Evolutionary conservation across 202 grass and related monocot genomes (phyloP), one percentile per base, ranked within the genome.

Genomic region (Carex arenaria): DNA sequence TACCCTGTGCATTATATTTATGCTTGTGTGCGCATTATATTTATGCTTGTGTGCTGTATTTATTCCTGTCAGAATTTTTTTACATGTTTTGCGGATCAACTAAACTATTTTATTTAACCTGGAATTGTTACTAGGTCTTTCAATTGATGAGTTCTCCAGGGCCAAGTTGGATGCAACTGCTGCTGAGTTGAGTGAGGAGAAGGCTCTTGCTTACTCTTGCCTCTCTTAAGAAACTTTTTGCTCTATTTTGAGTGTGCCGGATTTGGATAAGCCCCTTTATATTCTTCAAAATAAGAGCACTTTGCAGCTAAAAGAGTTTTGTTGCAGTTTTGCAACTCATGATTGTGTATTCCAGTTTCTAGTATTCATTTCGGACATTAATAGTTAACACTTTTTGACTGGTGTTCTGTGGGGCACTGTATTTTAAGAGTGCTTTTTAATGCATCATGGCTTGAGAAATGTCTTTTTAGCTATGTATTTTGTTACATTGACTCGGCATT

Each of bases 141-240:
- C 93, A 0, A 92, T 99, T 0, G 91, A 99, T 8, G 93, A 96
- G 85, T 91, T 93, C 81, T 99, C 96, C 10, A 95, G 96, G 84
- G 91, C 90, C 85, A 99, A 99, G 86, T 53, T 99, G 93, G 96
- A 99, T 0, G 91, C 89, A 0, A 99, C 96, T 3, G 96, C 96
- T 67, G 83, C 87, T 60, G 96, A 99, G 79, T 88, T 99, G 47
- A 66, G 85, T 0, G 93, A 96, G 88, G 96, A 99, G 93, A 99
- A 99, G 93, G 52, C 88, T 7, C 89, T 99, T 9, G 96, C 96
- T 10, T 96, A 96, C 68, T 99, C 96, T 1, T 96, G 96, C 87
- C 93, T 99, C 4, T 79, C 88, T 72, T 98, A 86, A 95, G 69
- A 12, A 73, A 55, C 3, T 26, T 70, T 57, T 61, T 81, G 20